Evolutionary conservation across 441 rosid genomes (phyloP), one percentile per base, ranked within the genome.

Genomic region (Eutrema salsugineum): DNA sequence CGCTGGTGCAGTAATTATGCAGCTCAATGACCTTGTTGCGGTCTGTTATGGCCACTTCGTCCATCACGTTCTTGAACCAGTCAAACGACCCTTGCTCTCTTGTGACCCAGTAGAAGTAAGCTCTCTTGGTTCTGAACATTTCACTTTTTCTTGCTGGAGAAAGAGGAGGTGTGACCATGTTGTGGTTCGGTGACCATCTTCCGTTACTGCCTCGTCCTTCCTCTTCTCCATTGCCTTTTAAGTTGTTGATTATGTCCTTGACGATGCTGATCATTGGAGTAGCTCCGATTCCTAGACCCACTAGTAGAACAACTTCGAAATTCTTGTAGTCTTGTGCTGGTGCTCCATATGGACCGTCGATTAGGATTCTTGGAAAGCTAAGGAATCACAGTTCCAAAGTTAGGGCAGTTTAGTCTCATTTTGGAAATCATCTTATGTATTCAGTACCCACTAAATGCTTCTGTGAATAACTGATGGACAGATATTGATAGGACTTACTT

Each of bases 261-360:
- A 89, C 85, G 6, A 89, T 89, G 84, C 94, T 89, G 43, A 89
- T 86, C 91, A 89, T 89, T 1, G 94, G 94, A 15, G 94, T 87
- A 30, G 90, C 94, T 53, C 94, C 94, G 3, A 89, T 89, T 72
- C 94, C 94, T 54, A 89, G 71, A 33, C 94, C 94, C 32, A 89
- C 88, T 0, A 89, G 83, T 17, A 89, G 76, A 43, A 89, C 83
- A 4, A 89, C 85, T 55, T 89, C 94, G 7, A 85, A 89, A 68
- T 85, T 75, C 76, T 82, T 78, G 82, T 85, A 89, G 85, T 89
- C 91, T 75, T 89, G 91, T 58, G 91, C 90, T 8, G 94, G 88
- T 28, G 91, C 94, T 39, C 94, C 94, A 19, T 85, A 89, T 27
- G 94, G 94, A 48, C 90, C 94, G 30, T 89, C 94, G 4, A 89